Evolutionary conservation across 169 alveolate genomes (phyloP).

Genomic region (Plasmodium falciparum): DNA sequence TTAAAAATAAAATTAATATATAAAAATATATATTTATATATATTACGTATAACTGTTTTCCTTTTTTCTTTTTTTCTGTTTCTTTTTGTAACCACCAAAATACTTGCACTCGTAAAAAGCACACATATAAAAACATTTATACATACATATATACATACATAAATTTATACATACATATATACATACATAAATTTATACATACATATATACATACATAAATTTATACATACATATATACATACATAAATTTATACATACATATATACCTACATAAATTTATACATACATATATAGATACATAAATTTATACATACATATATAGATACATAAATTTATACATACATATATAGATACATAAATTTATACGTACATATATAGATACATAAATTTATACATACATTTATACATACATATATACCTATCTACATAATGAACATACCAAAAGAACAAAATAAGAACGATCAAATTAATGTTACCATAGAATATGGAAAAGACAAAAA

Average conservation of each 20-base stretch:
- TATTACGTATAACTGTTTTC: no score
- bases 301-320: not conserved
- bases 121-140: not conserved
- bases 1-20: no score
- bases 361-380: not conserved
- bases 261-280: not conserved
- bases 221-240: not conserved
- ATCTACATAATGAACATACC: slow-evolving; percentile 42
- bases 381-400: not conserved
- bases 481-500: slow-evolving; percentile 39
- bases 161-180: not conserved
- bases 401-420: not conserved
- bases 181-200: not conserved
- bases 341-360: no score
- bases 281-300: no score
- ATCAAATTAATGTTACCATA: slow-evolving; percentile 14
- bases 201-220: not conserved
- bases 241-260: not conserved
- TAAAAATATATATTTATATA: no score
- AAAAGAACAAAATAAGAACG: slow-evolving; percentile 2
- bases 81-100: no score
- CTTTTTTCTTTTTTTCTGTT: no score
- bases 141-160: no score
- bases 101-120: not conserved
- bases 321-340: not conserved